Base-by-base conservation (phyloP, 441 rosid genomes). In the Hura crepitans region DNA sequence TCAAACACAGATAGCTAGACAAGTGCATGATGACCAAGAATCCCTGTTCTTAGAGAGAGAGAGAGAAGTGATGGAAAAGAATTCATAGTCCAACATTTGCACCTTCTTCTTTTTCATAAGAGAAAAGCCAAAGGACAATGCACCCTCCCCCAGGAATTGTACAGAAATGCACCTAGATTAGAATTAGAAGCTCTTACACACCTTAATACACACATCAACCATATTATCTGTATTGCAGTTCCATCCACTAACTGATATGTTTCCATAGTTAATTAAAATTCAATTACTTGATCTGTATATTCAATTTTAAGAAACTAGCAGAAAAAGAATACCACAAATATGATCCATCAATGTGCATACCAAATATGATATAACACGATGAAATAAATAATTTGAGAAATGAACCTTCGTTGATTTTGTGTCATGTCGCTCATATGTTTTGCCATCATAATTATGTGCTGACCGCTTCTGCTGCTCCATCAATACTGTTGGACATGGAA, bases 391-490 rank as follows among this genome's bases (percentile, higher is more conserved):
- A 62, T 77, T 80, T 18, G 45, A 79, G 69, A 78, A 79, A 78
- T 89, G 62, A 81, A 92, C 98, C 80, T 92, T 86, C 83, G 69
- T 82, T 47, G 84, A 76, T 68, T 84, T 83, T 76, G 80, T 76
- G 70, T 86, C 88, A 65, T 75, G 89, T 35, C 83, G 85, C 77
- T 94, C 93, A 39, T 83, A 88, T 66, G 75, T 60, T 80, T 85
- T 85, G 81, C 86, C 79, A 71, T 88, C 93, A 66, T 86, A 92
- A 47, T 84, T 68, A 80, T 84, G 83, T 55, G 71, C 80, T 23
- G 78, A 54, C 70, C 79, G 91, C 79, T 83, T 87, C 49, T 84
- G 90, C 71, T 78, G 87, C 70, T 77, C 91, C 35, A 72, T 70
- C 74, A 76, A 72, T 66, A 83, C 78, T 80, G 77, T 72, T 78